These are phyloP conservation scores for Platanthera guangdongensis DNA, from an alignment of 106 monocot species.

Conservation along the genomic window DNA sequence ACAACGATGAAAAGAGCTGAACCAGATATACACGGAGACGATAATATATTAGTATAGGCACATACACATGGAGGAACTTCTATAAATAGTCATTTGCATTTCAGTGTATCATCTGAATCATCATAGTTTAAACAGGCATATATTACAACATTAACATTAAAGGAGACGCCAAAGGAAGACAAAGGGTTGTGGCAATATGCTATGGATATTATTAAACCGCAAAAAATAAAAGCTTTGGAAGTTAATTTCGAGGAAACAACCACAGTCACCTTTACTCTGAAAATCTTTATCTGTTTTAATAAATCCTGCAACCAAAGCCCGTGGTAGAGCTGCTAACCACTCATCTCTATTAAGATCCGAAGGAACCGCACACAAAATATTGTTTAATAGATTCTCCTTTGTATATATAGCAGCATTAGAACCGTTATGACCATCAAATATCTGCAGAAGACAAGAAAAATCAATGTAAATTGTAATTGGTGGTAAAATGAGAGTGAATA, in stretches of 20 bases:
- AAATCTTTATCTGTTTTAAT: constrained; percentile 98
- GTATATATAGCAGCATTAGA: constrained; percentile 78
- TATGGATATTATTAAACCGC: neutral
- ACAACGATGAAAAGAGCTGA: neutral
- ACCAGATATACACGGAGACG: neutral
- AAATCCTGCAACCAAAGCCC: constrained; percentile 93
- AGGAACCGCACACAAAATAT: constrained; percentile 76
- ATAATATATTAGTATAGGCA: neutral
- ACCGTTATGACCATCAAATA: constrained; percentile 97
- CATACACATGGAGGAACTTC: neutral
- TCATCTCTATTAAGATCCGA: constrained; percentile 70
- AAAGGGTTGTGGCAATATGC: neutral
- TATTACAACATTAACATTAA: neutral
- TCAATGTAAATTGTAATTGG: neutral
- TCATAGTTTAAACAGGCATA: neutral
- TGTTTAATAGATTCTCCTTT: constrained; percentile 76
- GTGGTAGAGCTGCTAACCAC: constrained; percentile 83
- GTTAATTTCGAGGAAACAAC: neutral
- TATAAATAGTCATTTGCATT: neutral
- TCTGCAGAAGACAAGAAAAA: constrained; percentile 27
- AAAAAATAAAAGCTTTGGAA: neutral
- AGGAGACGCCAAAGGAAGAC: neutral
- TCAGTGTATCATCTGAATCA: neutral
- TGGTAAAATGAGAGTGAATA: neutral
- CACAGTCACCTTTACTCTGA: constrained; percentile 49